Evolutionary conservation across 169 alveolate genomes (phyloP).

Genomic region (Perkinsus chesapeaki): DNA sequence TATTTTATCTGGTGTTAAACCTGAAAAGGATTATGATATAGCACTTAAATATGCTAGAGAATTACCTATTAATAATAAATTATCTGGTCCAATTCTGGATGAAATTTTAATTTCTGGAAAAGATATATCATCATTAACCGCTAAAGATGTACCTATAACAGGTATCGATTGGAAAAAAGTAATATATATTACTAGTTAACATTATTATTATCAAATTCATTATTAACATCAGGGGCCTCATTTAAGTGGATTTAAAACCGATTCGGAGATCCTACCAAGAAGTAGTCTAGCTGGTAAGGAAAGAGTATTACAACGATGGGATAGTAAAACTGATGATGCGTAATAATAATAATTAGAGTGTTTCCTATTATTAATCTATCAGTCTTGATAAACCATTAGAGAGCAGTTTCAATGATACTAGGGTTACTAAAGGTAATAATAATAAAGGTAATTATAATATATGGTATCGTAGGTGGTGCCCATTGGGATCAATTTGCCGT

Average conservation of each 20-base stretch:
- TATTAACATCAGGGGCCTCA: not conserved
- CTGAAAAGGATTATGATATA: not conserved
- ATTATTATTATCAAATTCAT: not conserved
- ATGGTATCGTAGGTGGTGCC: not conserved
- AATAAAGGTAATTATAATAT: not conserved
- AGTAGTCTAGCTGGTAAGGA: not conserved
- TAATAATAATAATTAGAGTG: not conserved
- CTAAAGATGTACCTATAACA: not conserved
- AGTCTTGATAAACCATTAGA: not conserved
- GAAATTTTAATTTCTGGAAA: not conserved
- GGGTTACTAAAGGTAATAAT: not conserved
- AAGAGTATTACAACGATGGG: not conserved
- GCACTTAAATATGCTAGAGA: not conserved
- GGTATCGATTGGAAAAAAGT: not conserved
- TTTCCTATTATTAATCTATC: no score
- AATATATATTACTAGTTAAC: not conserved
- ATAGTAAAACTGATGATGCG: not conserved
- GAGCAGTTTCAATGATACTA: not conserved
- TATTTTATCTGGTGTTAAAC: not conserved
- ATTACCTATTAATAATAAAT: not conserved
- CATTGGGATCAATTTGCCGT: not conserved
- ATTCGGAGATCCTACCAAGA: not conserved
- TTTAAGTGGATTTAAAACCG: not conserved
- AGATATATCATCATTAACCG: not conserved
- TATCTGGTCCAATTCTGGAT: not conserved